These are phyloP conservation scores for Phytophthora pseudosyringae DNA, from an alignment of 352 stramenopile species.

Conservation along the genomic window DNA sequence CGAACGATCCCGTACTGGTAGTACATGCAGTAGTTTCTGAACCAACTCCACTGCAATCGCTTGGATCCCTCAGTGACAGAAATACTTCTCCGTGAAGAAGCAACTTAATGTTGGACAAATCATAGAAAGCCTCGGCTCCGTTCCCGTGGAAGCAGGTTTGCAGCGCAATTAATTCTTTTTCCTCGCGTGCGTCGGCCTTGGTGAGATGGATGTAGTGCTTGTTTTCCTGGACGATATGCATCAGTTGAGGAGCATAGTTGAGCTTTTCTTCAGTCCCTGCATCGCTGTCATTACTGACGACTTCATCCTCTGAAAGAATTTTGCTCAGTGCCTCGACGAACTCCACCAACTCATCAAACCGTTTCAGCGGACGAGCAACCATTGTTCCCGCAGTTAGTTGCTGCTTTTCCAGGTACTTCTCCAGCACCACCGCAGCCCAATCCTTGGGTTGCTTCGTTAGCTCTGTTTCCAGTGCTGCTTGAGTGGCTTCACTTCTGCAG, in stretches of 20 bases:
- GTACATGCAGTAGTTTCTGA: background rate
- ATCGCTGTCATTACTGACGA: conserved; percentile 15
- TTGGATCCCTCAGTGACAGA: conserved; percentile 11
- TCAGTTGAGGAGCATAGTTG: conserved; percentile 31
- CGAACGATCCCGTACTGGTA: background rate
- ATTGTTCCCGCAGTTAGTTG: conserved; percentile 30
- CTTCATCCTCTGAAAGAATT: conserved; percentile 18
- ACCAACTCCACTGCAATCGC: background rate
- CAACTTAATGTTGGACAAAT: conserved; percentile 43
- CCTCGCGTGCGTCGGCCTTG: conserved; percentile 34
- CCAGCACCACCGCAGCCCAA: conserved; percentile 22
- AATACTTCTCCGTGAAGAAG: conserved; percentile 41
- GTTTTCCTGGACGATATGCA: conserved; percentile 40
- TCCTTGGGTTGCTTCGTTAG: background rate
- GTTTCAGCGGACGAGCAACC: conserved; percentile 28
- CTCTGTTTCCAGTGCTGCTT: conserved; percentile 13
- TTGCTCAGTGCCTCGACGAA: conserved; percentile 44
- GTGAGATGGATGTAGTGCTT: conserved; percentile 37
- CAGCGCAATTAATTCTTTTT: conserved; percentile 41
- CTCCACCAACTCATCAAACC: conserved; percentile 41
- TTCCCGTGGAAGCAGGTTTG: conserved; percentile 38
- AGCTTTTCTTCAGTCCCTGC: conserved; percentile 11
- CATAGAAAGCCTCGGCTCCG: conserved; percentile 21
- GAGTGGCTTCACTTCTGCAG: conserved; percentile 20
- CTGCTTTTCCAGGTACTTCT: conserved; percentile 28